Percentiles rank a stretch among this genome's conserved stretches.
These are phyloP conservation scores for Penstemon newberryi DNA, from an alignment of 257 asterid species.

Conservation along the genomic window DNA sequence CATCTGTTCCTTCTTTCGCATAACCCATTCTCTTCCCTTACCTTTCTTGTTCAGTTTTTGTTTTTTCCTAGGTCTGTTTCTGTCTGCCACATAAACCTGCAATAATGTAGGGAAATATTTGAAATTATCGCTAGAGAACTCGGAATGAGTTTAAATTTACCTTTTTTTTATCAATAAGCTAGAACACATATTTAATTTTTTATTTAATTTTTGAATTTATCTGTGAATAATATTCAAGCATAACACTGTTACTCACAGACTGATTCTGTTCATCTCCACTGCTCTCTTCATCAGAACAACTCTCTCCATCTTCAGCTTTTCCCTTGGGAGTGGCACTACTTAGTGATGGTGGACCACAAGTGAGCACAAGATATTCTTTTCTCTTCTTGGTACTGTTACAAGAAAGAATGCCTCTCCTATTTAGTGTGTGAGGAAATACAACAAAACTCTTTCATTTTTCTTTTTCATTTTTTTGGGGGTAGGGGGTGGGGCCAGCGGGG, in stretches of 20 bases:
- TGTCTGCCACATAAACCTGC: conserved; percentile 72
- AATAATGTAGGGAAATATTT: neutral
- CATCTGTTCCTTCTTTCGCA: conserved; percentile 73
- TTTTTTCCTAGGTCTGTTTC: conserved; percentile 78
- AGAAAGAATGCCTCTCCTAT: neutral
- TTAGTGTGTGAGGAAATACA: neutral
- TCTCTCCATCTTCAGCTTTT: conserved; percentile 73
- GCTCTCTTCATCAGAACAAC: conserved; percentile 69
- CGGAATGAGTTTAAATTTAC: neutral
- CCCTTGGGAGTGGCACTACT: conserved; percentile 56
- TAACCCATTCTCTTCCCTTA: conserved; percentile 81
- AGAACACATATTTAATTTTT: neutral
- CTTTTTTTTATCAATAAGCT: neutral
- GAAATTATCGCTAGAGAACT: neutral
- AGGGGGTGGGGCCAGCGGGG: neutral
- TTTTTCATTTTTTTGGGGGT: neutral
- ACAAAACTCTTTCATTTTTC: neutral
- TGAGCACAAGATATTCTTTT: conserved; percentile 90
- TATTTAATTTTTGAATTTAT: neutral
- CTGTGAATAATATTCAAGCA: neutral
- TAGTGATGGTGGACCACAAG: conserved; percentile 81
- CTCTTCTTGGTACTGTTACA: conserved; percentile 72
- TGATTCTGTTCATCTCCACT: conserved; percentile 76
- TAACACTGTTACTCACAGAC: conserved; percentile 44
- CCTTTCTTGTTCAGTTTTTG: conserved; percentile 72